Conservation (phyloP, 1,139 yeast species). For the Geotrichum cucujoidarum region DNA sequence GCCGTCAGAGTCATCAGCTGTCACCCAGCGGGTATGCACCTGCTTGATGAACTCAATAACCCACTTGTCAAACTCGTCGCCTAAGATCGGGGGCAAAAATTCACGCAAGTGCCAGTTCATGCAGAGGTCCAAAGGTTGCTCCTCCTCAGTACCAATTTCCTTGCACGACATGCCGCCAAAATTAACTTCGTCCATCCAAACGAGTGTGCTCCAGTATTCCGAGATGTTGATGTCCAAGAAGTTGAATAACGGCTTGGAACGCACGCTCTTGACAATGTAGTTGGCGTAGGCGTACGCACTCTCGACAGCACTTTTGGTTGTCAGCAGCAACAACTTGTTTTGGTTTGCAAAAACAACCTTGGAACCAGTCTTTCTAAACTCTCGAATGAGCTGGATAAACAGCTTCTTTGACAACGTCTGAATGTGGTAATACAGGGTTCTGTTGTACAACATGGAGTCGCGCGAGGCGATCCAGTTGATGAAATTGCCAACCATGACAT, state of each 20-base stretch:
- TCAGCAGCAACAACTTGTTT: constrained; percentile 65
- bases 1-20: constrained; percentile 30
- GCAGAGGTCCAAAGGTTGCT: constrained; percentile 56
- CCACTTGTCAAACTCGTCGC: constrained; percentile 86
- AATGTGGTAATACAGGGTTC: constrained; percentile 76
- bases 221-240: constrained; percentile 70
- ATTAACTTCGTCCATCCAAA: constrained; percentile 94
- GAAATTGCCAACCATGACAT: constrained; percentile 74
- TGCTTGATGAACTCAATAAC: constrained; percentile 68
- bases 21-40: constrained; percentile 53
- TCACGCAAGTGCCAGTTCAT: constrained; percentile 79
- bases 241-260: constrained; percentile 77
- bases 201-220: constrained; percentile 81
- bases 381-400: constrained; percentile 72
- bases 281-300: constrained; percentile 93
- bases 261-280: constrained; percentile 70
- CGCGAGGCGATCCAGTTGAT: constrained; percentile 84
- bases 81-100: constrained; percentile 69
- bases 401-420: constrained; percentile 84
- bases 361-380: constrained; percentile 73
- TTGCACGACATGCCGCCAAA: constrained; percentile 78
- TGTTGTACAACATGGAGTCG: constrained; percentile 68
- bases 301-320: constrained; percentile 73
- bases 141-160: constrained; percentile 39
- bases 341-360: constrained; percentile 75